These are phyloP conservation scores for Leishmania amazonensis DNA, from an alignment of 208 protist genomes.

Conservation along the genomic window DNA sequence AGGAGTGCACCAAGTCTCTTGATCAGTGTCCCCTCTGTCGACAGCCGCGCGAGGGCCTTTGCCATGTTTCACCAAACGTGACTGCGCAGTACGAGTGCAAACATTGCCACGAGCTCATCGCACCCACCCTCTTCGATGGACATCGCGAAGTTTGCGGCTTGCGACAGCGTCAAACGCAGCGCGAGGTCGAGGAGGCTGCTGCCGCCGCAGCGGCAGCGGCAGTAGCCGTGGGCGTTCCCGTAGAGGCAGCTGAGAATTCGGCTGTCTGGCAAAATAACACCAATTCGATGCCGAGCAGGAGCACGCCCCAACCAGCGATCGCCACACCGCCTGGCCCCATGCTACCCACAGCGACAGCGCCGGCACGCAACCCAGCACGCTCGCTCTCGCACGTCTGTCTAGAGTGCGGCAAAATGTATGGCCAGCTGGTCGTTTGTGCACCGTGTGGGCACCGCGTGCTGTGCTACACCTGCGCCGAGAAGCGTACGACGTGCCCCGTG, in stretches of 20 bases:
- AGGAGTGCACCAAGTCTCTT: constrained; percentile 55
- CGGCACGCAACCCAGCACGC: background rate
- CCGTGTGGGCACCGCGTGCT: constrained; percentile 88
- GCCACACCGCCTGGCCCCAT: background rate
- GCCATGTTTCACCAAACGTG: constrained; percentile 49
- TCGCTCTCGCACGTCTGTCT: constrained; percentile 33
- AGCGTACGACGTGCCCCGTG: constrained; percentile 73
- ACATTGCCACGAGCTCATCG: constrained; percentile 65
- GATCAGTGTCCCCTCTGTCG: constrained; percentile 83
- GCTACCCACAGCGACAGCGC: background rate
- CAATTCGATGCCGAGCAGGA: background rate
- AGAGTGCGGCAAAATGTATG: constrained; percentile 39
- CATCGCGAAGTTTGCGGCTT: constrained; percentile 86
- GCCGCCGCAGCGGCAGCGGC: background rate
- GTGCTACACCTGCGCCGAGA: constrained; percentile 60
- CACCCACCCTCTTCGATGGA: constrained; percentile 77
- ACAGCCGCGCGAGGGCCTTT: constrained; percentile 48
- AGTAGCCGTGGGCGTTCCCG: background rate
- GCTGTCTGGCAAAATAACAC: background rate
- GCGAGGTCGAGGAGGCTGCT: constrained; percentile 20
- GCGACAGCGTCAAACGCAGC: constrained; percentile 36
- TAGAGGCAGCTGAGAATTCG: background rate
- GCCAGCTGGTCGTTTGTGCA: constrained; percentile 53
- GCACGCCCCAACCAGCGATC: background rate
- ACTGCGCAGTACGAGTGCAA: constrained; percentile 71